A percentile compares a stretch with the other conserved stretches of the same genome.
phyloP scores from a whole-genome alignment of 371 early-diverging fungal species.

The Blastocladiella emersonii region DNA sequence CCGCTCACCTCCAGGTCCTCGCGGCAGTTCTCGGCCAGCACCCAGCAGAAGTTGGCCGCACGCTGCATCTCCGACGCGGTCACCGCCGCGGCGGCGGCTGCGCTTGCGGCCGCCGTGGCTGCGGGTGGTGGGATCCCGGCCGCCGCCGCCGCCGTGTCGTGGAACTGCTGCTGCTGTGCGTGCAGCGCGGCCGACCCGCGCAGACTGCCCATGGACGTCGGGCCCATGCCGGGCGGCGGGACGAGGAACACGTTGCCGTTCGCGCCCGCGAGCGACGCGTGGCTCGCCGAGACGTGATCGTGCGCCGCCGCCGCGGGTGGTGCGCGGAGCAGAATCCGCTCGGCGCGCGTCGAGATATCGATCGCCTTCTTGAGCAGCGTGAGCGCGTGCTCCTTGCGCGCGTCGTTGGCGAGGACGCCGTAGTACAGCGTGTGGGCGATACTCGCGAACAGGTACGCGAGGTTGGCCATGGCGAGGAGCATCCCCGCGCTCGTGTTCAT shows the following conservation, averaged over 20 bases:
- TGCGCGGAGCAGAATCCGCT: neutral
- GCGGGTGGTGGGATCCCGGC: too few relatives aligned
- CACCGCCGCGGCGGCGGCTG: too few relatives aligned
- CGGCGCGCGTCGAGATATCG: neutral
- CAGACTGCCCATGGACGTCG: too few relatives aligned
- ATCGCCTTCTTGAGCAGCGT: neutral
- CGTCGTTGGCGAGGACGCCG: neutral
- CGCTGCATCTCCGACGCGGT: neutral
- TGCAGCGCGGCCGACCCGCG: too few relatives aligned
- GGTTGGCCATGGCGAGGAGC: neutral
- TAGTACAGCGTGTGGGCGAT: neutral
- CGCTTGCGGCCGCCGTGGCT: too few relatives aligned
- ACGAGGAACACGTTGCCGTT: too few relatives aligned
- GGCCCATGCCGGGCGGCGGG: too few relatives aligned
- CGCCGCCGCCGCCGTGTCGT: too few relatives aligned
- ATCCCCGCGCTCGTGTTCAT: neutral
- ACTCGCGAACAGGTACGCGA: neutral
- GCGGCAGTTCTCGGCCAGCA: neutral
- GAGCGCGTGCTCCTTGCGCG: neutral
- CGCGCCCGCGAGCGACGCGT: too few relatives aligned
- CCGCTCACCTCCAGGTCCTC: neutral
- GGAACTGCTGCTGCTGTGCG: too few relatives aligned
- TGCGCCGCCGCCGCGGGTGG: neutral
- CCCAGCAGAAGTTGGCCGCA: neutral
- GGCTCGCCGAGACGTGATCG: too few relatives aligned